phyloP scores from a whole-genome alignment of 1,139 yeast genomes.

The Hyphopichia khmerensis region DNA sequence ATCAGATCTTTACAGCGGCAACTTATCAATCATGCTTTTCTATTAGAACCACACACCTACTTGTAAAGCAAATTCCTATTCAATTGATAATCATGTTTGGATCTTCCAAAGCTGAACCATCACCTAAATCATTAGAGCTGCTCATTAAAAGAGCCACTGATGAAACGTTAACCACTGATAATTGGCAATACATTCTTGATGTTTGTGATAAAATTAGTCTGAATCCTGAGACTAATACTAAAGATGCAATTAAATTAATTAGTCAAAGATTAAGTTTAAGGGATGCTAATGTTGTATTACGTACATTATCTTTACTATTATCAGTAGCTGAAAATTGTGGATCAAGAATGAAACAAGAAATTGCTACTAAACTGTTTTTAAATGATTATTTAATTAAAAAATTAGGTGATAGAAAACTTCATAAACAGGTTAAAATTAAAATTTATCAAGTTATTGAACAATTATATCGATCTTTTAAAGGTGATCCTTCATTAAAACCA shows the following conservation, averaged over 20 bases:
- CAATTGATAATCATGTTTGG: constrained; percentile 7
- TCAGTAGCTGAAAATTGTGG: constrained; percentile 95
- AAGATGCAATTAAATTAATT: constrained; percentile 51
- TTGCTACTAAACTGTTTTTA: constrained; percentile 71
- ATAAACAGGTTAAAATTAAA: constrained; percentile 63
- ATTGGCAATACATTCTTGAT: constrained; percentile 80
- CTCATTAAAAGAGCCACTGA: constrained; percentile 71
- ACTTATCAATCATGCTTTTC: no score
- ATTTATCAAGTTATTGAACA: constrained; percentile 70
- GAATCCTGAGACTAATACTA: constrained; percentile 65
- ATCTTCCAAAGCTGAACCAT: constrained; percentile 1
- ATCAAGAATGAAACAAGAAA: constrained; percentile 76
- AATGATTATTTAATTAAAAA: constrained; percentile 50
- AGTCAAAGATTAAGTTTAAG: constrained; percentile 53
- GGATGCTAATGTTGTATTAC: constrained; percentile 80
- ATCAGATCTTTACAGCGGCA: background rate
- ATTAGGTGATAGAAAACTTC: constrained; percentile 58
- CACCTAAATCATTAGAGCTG: constrained; percentile 11
- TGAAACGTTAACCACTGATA: constrained; percentile 74
- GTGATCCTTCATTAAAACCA: constrained; percentile 73
- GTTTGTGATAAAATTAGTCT: constrained; percentile 78
- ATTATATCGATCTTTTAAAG: constrained; percentile 53
- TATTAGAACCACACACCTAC: background rate
- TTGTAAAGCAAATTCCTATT: background rate
- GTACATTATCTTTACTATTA: constrained; percentile 67